Base-by-base conservation (phyloP, 2,329 filamentous ascomycete species). In the Xylariaceae sp. region DNA sequence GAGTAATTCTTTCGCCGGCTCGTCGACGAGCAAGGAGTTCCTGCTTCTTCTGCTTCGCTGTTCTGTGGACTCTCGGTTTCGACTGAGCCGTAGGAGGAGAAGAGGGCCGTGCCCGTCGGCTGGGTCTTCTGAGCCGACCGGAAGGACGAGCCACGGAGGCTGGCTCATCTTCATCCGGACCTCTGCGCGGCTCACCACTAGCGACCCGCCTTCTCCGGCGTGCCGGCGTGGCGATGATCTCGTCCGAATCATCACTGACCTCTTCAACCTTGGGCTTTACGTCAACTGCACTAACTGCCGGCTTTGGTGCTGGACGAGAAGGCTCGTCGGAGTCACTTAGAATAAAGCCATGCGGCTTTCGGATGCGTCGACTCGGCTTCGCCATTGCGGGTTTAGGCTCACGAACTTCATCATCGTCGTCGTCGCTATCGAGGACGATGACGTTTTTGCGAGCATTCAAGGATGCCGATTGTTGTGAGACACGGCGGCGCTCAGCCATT, bases 381-480 rank as follows among this genome's bases (percentile, higher is more conserved):
- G 23, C 23, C 23, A 30, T 30, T 30, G 23, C 23, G 23, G 23
- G 23, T 30, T 30, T 30, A 30, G 23, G 5, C 23, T 30, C 23
- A 30, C 23, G 23, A 30, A 30, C 5, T 30, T 30, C 3, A 30
- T 30, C 23, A 30, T 69, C 66, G 11, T 68, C 66, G 2, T 71
- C 66, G 15, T 67, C 65, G 41, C 41, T 45, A 17, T 67, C 64
- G 18, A 67, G 66, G 34, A 69, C 68, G 11, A 66, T 60, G 37
- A 72, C 59, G 4, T 66, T 56, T 6, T 30, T 5, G 23, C 23
- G 23, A n/a, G 68, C 64, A 39, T 60, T 66, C 45, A 59, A 68
- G 47, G 70, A 68, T 30, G 71, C 69, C 15, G 71, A 71, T 49
- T 72, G 71, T 11, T 69, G 72, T 13, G 71, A 73, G 6, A 30